Evolutionary conservation across 2,329 filamentous ascomycete species (phyloP).

Genomic region (Diaporthe citri): DNA sequence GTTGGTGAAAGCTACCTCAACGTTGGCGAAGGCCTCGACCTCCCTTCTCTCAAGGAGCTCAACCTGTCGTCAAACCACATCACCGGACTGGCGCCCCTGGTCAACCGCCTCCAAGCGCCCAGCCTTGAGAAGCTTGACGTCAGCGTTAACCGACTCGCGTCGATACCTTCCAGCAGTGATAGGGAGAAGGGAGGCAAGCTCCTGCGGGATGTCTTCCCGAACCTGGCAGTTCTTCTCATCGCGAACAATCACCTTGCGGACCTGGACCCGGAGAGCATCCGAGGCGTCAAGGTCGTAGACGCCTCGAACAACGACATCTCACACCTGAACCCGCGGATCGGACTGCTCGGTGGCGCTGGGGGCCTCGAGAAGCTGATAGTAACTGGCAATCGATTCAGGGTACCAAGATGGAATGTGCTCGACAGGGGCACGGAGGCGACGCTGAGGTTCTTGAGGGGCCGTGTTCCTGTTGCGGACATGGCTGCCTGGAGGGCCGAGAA

Average conservation of each 20-base stretch:
- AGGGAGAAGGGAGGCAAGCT: conserved; percentile 35
- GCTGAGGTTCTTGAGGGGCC: conserved; percentile 82
- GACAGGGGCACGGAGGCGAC: conserved; percentile 90
- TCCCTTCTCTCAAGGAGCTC: conserved; percentile 82
- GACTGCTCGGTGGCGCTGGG: conserved; percentile 75
- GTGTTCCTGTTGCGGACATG: conserved; percentile 75
- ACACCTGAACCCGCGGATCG: conserved; percentile 84
- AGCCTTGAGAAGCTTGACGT: conserved; percentile 82
- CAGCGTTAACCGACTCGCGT: conserved; percentile 83
- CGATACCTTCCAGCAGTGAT: conserved; percentile 66
- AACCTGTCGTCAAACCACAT: conserved; percentile 82
- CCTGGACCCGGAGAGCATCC: conserved; percentile 79
- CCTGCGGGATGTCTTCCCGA: conserved; percentile 77
- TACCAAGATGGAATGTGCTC: conserved; percentile 86
- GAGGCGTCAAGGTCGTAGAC: conserved; percentile 81
- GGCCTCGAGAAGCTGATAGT: conserved; percentile 79
- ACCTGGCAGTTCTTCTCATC: conserved; percentile 77
- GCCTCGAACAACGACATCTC: conserved; percentile 88
- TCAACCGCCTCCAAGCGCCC: conserved; percentile 77
- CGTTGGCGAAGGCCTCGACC: conserved; percentile 68
- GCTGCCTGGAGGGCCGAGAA: conserved; percentile 65
- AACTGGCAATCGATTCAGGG: conserved; percentile 86
- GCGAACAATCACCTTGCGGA: conserved; percentile 84
- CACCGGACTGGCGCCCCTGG: conserved; percentile 75
- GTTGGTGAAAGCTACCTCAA: conserved; percentile 73